Conservation (phyloP, 2,329 filamentous ascomycete species). For the Ophiostoma perfectum region DNA sequence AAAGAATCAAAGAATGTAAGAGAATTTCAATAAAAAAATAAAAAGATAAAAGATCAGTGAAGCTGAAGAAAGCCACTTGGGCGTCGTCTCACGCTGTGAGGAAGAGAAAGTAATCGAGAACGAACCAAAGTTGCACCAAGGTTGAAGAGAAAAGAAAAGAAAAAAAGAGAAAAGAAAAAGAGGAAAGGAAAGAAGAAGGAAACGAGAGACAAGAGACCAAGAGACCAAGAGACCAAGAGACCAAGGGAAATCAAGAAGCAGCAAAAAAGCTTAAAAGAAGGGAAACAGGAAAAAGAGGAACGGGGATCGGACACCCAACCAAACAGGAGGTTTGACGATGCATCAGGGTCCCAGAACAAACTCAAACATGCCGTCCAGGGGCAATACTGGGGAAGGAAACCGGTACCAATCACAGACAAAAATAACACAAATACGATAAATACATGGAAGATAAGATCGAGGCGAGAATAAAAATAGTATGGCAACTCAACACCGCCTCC, state of each 20-base stretch:
- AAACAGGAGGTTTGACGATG: constrained; percentile 4
- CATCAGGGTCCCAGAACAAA: constrained; percentile 15
- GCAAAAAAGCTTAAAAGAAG: constrained; percentile 10
- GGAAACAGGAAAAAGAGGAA: constrained; percentile 17
- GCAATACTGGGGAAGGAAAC: background rate
- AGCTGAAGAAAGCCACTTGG: constrained; percentile 25
- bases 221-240: background rate
- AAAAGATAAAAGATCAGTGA: background rate
- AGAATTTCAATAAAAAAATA: constrained; percentile 22
- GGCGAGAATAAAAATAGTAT: background rate
- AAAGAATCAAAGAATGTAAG: constrained; percentile 20
- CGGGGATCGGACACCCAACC: background rate
- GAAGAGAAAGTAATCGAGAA: constrained; percentile 14
- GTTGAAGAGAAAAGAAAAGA: background rate
- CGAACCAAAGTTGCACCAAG: constrained; percentile 1
- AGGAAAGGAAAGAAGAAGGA: background rate
- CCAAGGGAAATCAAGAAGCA: constrained; percentile 22
- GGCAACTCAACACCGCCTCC: too few species aligned
- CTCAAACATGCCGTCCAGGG: constrained; percentile 16
- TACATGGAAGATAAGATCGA: too few species aligned
- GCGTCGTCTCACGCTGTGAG: constrained; percentile 22
- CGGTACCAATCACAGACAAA: background rate
- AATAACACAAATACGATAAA: background rate
- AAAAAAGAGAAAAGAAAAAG: background rate
- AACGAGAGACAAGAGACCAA: background rate